Evolutionary conservation across 2,329 filamentous ascomycete genomes (phyloP).

Genomic region (Aspergillus spinulosporus): DNA sequence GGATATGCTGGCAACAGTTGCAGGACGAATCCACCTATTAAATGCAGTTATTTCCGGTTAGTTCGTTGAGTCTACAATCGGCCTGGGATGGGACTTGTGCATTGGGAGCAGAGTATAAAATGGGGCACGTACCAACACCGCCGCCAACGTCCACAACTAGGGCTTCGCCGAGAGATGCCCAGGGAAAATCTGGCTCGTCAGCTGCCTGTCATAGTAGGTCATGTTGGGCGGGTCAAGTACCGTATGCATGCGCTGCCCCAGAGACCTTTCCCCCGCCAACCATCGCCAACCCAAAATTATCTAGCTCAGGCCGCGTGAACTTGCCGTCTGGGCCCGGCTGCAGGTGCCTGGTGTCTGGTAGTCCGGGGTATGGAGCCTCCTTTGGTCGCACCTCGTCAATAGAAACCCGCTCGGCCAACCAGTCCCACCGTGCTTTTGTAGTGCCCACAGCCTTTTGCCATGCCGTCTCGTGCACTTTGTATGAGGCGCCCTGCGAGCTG

Average conservation of each 20-base stretch:
- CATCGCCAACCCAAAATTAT: slow-evolving; percentile 16
- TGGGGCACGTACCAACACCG: slow-evolving; percentile 8
- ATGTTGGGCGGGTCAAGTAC: background rate
- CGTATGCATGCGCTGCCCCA: slow-evolving; percentile 11
- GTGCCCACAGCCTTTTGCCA: slow-evolving; percentile 10
- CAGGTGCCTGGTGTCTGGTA: background rate
- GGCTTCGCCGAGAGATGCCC: background rate
- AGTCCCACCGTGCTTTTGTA: slow-evolving; percentile 10
- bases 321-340: background rate
- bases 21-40: slow-evolving; percentile 12
- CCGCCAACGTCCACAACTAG: slow-evolving; percentile 16
- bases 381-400: background rate
- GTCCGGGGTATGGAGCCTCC: slow-evolving; percentile 1
- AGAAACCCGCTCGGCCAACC: slow-evolving; percentile 12
- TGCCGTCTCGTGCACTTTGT: slow-evolving; percentile 11
- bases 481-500: background rate
- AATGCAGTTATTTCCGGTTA: no score
- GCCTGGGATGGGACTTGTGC: no score
- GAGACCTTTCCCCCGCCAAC: slow-evolving; percentile 12
- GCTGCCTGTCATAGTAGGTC: background rate
- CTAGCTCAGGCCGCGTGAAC: slow-evolving; percentile 9
- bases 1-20: slow-evolving; percentile 8
- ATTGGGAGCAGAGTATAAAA: no score
- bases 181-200: slow-evolving; percentile 9
- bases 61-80: no score